Conservation (phyloP, 2,329 filamentous ascomycete species). For the Lithohypha guttulata region DNA sequence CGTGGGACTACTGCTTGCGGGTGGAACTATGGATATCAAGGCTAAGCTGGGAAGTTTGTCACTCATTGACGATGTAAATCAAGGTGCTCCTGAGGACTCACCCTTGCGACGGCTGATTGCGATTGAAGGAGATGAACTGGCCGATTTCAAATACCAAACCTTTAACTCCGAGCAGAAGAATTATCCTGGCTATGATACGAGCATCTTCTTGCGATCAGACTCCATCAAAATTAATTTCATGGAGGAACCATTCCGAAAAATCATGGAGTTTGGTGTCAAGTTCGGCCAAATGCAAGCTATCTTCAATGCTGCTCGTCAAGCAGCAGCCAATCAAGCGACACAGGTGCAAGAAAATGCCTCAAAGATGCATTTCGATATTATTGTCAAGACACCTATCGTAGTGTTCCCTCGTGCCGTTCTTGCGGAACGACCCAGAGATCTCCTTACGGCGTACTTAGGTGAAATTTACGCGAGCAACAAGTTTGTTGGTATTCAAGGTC, state of each 20-base stretch:
- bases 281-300: constrained; percentile 99
- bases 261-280: constrained; percentile 94
- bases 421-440: constrained; percentile 62
- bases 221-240: constrained; percentile 96
- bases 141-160: constrained; percentile 95
- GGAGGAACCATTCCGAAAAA: constrained; percentile 94
- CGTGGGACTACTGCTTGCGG: constrained; percentile 77
- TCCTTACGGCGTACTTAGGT: constrained; percentile 84
- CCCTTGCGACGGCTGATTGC: constrained; percentile 77
- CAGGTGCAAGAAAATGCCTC: constrained; percentile 84
- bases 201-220: constrained; percentile 78
- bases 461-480: constrained; percentile 96
- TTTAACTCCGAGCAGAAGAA: constrained; percentile 65
- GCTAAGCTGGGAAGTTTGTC: constrained; percentile 79
- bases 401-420: constrained; percentile 76
- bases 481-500: constrained; percentile 75
- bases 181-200: constrained; percentile 92
- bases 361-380: constrained; percentile 85
- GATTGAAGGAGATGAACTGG: constrained; percentile 89
- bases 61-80: constrained; percentile 85
- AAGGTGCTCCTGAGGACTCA: constrained; percentile 72
- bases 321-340: constrained; percentile 83
- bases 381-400: constrained; percentile 89
- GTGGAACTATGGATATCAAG: constrained; percentile 75
- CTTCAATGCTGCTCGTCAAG: constrained; percentile 92